Base-by-base conservation (phyloP, 192 early-diverging fungal genomes). In the Entomortierella parvispora region DNA sequence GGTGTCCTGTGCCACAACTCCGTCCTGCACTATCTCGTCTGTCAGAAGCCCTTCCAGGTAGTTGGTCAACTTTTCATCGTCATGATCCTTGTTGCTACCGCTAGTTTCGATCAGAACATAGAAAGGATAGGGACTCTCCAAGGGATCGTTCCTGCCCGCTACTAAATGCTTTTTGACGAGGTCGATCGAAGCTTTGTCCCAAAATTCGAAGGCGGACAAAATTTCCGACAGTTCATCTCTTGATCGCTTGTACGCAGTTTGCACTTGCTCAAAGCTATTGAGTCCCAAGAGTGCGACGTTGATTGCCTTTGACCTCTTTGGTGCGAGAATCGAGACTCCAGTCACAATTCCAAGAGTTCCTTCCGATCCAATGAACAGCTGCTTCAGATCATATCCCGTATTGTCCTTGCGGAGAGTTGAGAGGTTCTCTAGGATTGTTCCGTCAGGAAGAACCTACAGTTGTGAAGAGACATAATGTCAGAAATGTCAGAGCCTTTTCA, bases 181-280 rank as follows among this genome's bases (percentile, higher is more conserved):
- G n/a, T 90, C 68, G 54, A 95, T 84, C 49, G 91, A 90, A 25
- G 77, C 80, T 26, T 62, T 68, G 75, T 99, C 98, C 89, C 93
- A 99, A 71, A 99, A 99, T 82, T 99, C 98, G 67, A 94, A 99
- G 0, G 97, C 98, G n/a, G 94, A 96, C 37, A 99, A 83, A 50
- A 99, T 93, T 82, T 99, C 98, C 54, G 90, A 91, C 46, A 98
- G 84, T 20, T 97, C 87, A 43, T 75, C 71, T n/a, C 90, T 91
- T 3, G 97, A 94, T 44, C 82, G 83, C 68, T 81, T 83, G 65
- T 97, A 99, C 18, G 90, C 89, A 14, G 84, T 80, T 80, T 94
- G 92, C 15, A 99, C 96, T 57, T 86, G 71, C 62, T 94, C 89
- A 62, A 93, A 99, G 25, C 85, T 85, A 6, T 83, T 75, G n/a